Percentiles rank a stretch among this genome's conserved stretches.
Evolutionary conservation across 1,139 yeast species (phyloP).

Genomic region (Kurtzmaniella quercitrusa): DNA sequence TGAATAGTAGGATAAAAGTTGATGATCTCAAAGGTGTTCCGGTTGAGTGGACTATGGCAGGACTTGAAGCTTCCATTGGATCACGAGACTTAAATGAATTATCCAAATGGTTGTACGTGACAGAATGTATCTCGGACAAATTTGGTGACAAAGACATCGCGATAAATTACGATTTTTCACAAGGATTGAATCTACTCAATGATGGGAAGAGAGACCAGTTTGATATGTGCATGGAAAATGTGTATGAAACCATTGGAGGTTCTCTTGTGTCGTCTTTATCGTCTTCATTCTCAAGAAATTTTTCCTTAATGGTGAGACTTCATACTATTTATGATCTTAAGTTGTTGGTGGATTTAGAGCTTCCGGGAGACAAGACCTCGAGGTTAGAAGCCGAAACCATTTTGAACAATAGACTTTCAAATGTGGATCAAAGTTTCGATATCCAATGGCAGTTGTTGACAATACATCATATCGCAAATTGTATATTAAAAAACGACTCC

Average conservation of each 20-base stretch:
- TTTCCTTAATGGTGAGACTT: slow-evolving; percentile 54
- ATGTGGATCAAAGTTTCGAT: slow-evolving; percentile 60
- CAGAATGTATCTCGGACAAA: slow-evolving; percentile 28
- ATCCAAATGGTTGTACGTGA: slow-evolving; percentile 50
- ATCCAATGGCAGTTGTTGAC: slow-evolving; percentile 60
- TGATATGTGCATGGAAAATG: slow-evolving; percentile 39
- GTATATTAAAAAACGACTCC: slow-evolving; percentile 28
- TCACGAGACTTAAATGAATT: slow-evolving; percentile 54
- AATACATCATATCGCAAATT: slow-evolving; percentile 54
- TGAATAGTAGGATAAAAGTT: slow-evolving; percentile 25
- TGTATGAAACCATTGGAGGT: slow-evolving; percentile 55
- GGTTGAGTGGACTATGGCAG: slow-evolving; percentile 60
- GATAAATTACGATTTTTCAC: slow-evolving; percentile 65
- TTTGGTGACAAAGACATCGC: slow-evolving; percentile 48
- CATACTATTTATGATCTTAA: slow-evolving; percentile 70
- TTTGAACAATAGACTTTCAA: slow-evolving; percentile 37
- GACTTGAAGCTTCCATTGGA: slow-evolving; percentile 70
- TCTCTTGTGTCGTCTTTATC: slow-evolving; percentile 60
- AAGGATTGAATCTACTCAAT: slow-evolving; percentile 47
- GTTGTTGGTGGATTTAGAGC: slow-evolving; percentile 18
- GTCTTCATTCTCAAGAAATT: slow-evolving; percentile 53
- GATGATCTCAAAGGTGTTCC: slow-evolving; percentile 26
- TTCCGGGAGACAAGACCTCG: slow-evolving; percentile 11
- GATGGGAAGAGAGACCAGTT: slow-evolving; percentile 26
- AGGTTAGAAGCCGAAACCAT: slow-evolving; percentile 18